Conservation (phyloP, 495 filamentous ascomycete species). For the Penicillium nucicola region DNA sequence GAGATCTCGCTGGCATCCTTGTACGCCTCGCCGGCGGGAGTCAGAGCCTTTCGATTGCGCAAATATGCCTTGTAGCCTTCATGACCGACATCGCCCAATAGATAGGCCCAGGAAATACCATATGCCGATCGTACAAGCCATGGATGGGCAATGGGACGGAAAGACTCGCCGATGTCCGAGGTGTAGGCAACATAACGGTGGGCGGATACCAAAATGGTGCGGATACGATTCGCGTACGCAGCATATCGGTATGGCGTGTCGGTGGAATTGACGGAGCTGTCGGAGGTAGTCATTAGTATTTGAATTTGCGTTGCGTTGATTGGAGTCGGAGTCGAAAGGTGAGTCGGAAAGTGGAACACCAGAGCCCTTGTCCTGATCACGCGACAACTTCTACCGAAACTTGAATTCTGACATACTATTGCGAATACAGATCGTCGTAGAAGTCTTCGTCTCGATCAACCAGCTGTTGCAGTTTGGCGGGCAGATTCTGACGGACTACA, state of each 20-base stretch:
- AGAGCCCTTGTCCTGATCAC: neutral
- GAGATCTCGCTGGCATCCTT: constrained; percentile 36
- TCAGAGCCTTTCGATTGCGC: constrained; percentile 63
- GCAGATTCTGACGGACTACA: constrained; percentile 59
- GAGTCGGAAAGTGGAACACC: constrained; percentile 2
- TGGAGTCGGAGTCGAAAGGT: constrained; percentile 4
- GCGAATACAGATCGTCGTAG: constrained; percentile 71
- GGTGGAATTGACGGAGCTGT: constrained; percentile 75
- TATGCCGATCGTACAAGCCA: constrained; percentile 78
- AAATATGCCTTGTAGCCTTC: constrained; percentile 95
- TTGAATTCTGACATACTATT: constrained; percentile 61
- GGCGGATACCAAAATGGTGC: constrained; percentile 84
- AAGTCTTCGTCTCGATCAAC: constrained; percentile 76
- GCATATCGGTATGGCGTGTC: constrained; percentile 86
- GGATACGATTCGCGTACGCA: constrained; percentile 80
- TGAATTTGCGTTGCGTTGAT: neutral
- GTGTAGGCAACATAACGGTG: constrained; percentile 98
- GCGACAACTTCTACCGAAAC: neutral
- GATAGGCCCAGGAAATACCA: constrained; percentile 87
- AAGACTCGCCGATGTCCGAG: constrained; percentile 94
- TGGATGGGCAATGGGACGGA: constrained; percentile 88
- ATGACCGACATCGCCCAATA: constrained; percentile 84
- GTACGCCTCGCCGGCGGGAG: constrained; percentile 39
- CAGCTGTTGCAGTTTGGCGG: constrained; percentile 65
- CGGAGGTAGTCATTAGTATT: constrained; percentile 16